A percentile compares a stretch with the other conserved stretches of the same genome.
phyloP scores from a whole-genome alignment of 352 stramenopile genomes.

The Phytophthora europaea region DNA sequence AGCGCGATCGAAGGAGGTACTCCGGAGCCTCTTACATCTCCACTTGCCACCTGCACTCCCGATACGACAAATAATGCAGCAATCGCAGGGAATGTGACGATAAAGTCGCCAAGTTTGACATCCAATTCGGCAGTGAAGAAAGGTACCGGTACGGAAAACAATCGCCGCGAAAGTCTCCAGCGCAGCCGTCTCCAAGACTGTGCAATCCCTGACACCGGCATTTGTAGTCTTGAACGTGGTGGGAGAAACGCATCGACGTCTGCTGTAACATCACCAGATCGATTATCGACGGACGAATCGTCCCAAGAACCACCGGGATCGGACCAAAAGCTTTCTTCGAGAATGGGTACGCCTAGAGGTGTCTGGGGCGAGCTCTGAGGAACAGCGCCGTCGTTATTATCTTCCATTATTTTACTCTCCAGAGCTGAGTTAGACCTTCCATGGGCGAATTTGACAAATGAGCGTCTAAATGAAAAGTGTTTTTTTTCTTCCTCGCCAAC shows the following conservation, averaged over 20 bases:
- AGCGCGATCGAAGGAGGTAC: conserved; percentile 35
- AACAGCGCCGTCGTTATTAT: not conserved
- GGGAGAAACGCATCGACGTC: conserved; percentile 5
- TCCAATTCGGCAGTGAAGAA: conserved; percentile 36
- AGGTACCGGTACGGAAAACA: conserved; percentile 38
- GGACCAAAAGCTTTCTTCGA: conserved; percentile 29
- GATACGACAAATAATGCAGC: conserved; percentile 22
- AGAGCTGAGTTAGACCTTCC: conserved; percentile 17
- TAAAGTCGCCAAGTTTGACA: conserved; percentile 46
- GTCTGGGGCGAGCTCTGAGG: not conserved
- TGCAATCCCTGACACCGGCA: not conserved
- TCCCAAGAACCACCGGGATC: conserved; percentile 25
- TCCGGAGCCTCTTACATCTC: conserved; percentile 31
- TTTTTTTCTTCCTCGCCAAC: not conserved
- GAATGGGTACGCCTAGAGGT: conserved; percentile 16
- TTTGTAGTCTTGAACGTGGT: not conserved
- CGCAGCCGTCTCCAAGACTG: conserved; percentile 28
- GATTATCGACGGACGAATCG: not conserved
- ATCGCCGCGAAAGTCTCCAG: conserved; percentile 25
- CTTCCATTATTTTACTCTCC: conserved; percentile 16
- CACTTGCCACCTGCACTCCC: conserved; percentile 1
- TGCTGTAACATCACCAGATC: conserved; percentile 14
- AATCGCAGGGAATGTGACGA: conserved; percentile 34
- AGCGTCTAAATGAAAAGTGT: conserved; percentile 11
- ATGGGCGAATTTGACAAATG: conserved; percentile 21